Conservation (phyloP, 495 filamentous ascomycete species). For the Articulospora tetracladia region DNA sequence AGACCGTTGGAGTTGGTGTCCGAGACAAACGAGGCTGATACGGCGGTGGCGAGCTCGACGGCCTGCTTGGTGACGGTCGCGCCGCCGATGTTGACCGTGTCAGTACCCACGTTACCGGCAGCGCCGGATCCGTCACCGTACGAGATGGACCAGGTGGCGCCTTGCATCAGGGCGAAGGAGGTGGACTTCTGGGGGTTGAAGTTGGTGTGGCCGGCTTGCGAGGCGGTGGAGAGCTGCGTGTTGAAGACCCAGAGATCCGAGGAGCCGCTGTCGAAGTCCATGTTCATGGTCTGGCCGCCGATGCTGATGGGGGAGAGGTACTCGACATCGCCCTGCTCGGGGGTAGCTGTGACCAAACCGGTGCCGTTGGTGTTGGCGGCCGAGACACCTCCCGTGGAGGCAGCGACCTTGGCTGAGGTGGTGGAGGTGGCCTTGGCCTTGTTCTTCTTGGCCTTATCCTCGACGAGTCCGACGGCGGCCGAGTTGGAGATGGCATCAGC, state of each 20-base stretch:
- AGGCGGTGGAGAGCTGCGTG: constrained; percentile 46
- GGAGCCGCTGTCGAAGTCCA: constrained; percentile 83
- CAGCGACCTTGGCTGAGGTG: constrained; percentile 6
- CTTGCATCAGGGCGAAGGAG: constrained; percentile 40
- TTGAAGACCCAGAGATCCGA: constrained; percentile 85
- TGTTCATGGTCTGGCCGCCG: constrained; percentile 67
- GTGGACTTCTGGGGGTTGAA: constrained; percentile 61
- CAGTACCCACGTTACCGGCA: constrained; percentile 64
- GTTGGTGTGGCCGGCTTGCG: constrained; percentile 48
- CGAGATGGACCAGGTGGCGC: constrained; percentile 56
- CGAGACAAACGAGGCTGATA: constrained; percentile 60
- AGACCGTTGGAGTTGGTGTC: constrained; percentile 67
- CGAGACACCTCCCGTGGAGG: background rate
- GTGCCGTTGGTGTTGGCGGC: constrained; percentile 29
- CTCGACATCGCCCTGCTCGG: constrained; percentile 59
- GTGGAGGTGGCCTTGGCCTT: constrained; percentile 27
- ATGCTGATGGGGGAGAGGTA: constrained; percentile 74
- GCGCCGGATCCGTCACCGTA: constrained; percentile 76
- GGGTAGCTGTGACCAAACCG: constrained; percentile 58
- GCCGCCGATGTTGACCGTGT: constrained; percentile 72
- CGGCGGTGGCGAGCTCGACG: constrained; percentile 63
- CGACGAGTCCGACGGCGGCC: background rate
- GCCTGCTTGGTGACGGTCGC: constrained; percentile 63
- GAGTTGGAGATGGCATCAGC: background rate
- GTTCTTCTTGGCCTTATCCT: constrained; percentile 5